Evolutionary conservation across 441 rosid species (phyloP), one percentile per base, ranked within the genome.

Genomic region (Adansonia madagascariensis): DNA sequence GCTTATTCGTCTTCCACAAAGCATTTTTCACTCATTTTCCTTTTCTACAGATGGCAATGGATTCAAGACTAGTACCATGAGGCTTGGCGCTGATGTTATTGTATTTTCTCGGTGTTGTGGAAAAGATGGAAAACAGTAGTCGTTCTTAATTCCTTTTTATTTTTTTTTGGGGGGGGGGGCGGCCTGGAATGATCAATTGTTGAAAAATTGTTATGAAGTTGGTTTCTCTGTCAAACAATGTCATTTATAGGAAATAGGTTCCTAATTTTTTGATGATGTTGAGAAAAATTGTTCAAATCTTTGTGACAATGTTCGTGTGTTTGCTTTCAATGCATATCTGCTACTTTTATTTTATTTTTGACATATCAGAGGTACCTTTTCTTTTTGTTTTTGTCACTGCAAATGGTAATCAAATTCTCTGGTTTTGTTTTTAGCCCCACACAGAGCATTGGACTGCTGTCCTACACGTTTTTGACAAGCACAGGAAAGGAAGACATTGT

Each of bases 51-150:
- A 95, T 91, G 98, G 99, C n/a, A 94, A 94, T 86, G 99, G 99
- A 67, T 95, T 94, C 82, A 95, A 95, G 89, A 94, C 98, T 12
- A 95, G 99, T 83, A 93, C 99, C 52, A 95, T 95, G 99, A 90
- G 99, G 81, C 95, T 95, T 15, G 99, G 99, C 44, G 99, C 97
- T 68, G 99, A 95, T 92, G 99, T 90, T 67, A 89, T 93, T 68
- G 99, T 95, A 7, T 95, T 95, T 83, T 91, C 99, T 10, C 90
- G 97, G 53, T 91, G 89, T 81, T 27, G 35, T 60, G 97, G 92
- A 67, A 82, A 85, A 79, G 83, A 87, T 84, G 90, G 92, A 75
- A 89, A 81, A 64, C 84, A 91, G 99, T 93, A 44, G 83, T 71
- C 18, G 9, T 60, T 44, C 73, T 78, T 24, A 11, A 10, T 72